Evolutionary conservation across 2,329 filamentous ascomycete genomes (phyloP), one percentile per base, ranked within the genome.

Genomic region (Beauveria scarabaeidicola): DNA sequence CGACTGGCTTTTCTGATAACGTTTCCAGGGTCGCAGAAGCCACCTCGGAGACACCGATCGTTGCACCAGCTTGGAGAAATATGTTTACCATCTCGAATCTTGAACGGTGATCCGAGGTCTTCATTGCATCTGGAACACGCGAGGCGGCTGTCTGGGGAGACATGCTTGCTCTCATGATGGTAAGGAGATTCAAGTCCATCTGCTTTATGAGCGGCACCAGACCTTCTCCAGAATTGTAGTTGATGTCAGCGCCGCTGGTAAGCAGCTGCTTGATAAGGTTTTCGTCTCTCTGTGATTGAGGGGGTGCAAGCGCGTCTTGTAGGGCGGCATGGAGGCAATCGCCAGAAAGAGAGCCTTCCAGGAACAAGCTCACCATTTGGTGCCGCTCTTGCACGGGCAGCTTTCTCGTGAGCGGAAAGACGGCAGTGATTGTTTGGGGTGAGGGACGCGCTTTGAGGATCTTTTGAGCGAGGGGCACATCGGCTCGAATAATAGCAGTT

Each of bases 261-360:
- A 85, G 70, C 3, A 85, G 69, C 5, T 85, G 72, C 7, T 75
- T 73, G 58, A 85, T 80, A 11, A 85, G 69, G 1, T 74, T 72
- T 46, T 78, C 75, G 43, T 85, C 82, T 41, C 80, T 73, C 44
- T 73, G 71, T 0, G 76, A 73, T 1, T 74, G 72, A 13, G 75
- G 72, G 46, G 82, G 77, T 15, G 75, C 74, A 46, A 84, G 77
- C n/a, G 78, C 78, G 25, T 78, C 75, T 61, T 83, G 78, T 2
- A 85, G 66, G 2, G 80, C 79, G 0, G 71, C 71, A 48, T 83
- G 75, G 5, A 84, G 70, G 41, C 72, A 73, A 2, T 75, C 71
- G 0, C 76, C 77, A 0, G 78, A 71, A 6, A 83, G 66, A 1
- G 81, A 78, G 1, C 76, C 75, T 9, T 73, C 69, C 3, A 85